These are phyloP conservation scores for Amaranthus cruentus DNA, from an alignment of 148 eudicot species.

Conservation along the genomic window DNA sequence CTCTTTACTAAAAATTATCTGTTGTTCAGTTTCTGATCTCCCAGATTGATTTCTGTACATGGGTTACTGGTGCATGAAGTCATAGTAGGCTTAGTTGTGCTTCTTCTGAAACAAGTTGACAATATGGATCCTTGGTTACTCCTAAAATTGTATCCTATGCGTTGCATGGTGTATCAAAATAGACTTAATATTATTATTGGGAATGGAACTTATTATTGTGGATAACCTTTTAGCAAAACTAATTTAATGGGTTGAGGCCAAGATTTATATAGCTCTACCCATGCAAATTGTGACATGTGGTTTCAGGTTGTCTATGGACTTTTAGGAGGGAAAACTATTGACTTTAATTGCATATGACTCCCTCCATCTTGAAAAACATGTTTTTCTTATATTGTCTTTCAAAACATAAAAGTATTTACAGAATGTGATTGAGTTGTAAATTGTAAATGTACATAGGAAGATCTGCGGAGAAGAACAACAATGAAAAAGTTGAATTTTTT, in stretches of 20 bases:
- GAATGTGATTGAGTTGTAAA: too few relatives aligned
- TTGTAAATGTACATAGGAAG: not conserved
- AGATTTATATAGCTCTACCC: not conserved
- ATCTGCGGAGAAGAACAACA: not conserved
- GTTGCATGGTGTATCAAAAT: not conserved
- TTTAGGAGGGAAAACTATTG: not conserved
- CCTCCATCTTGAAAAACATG: not conserved
- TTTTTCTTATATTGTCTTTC: not conserved
- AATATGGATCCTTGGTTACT: constrained; percentile 1
- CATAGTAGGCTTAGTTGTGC: not conserved
- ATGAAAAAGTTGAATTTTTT: not conserved
- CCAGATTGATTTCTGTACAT: not conserved
- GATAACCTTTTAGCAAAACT: not conserved
- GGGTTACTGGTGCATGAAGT: not conserved
- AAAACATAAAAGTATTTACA: not conserved
- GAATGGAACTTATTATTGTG: not conserved
- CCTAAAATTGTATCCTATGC: not conserved
- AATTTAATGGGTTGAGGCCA: not conserved
- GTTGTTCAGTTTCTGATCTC: not conserved
- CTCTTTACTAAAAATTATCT: not conserved
- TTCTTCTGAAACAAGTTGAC: not conserved
- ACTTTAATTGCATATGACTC: not conserved
- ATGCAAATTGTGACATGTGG: not conserved
- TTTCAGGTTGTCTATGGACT: not conserved
- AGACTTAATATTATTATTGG: not conserved